Evolutionary conservation across 108 stramenopile species (phyloP), one percentile per base, ranked within the genome.

Genomic region (Fistulifera pelliculosa): DNA sequence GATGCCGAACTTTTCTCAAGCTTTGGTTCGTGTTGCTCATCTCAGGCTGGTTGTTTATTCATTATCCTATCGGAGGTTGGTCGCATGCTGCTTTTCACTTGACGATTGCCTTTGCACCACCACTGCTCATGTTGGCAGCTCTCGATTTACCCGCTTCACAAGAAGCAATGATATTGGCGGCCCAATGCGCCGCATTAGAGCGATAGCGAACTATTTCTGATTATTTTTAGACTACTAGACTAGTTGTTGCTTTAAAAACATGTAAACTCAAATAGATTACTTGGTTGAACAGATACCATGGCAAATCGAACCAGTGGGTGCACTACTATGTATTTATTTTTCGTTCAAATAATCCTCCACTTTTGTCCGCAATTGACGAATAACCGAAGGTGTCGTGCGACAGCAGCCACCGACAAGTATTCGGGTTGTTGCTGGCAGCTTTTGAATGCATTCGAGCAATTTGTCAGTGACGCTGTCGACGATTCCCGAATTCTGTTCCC

Each of bases 61-160:
- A 13, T 15, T 90, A 90, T 66, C 87, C 87, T 16, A 56, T 85
- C 55, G 80, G 80, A 41, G 87, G 87, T 5, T 90, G 83, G 83
- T 81, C 80, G 8, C 87, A 90, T 51, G 40, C 73, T 1, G 62
- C 70, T 23, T 90, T 90, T 58, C 87, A 90, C 48, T 31, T 81
- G 12, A 54, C 79, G 11, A 26, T 79, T 39, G 55, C 63, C 2
- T 65, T 71, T 47, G 44, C 78, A 1, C 74, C 79, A n/a, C 74
- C 79, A 0, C 25, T 80, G 11, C 27, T 79, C 2, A 70, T 79
- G 62, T 27, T 38, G 21, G 52, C 40, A 11, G 66, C 62, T 5
- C 16, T 64, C 14, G 43, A 59, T 11, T 40, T 70, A 41, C 69
- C 68, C 13, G 64, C 68, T 6, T 60, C 64, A 27, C 74, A 70